phyloP scores from a whole-genome alignment of 805 yeast species.

The Yarrowia osloensis region DNA sequence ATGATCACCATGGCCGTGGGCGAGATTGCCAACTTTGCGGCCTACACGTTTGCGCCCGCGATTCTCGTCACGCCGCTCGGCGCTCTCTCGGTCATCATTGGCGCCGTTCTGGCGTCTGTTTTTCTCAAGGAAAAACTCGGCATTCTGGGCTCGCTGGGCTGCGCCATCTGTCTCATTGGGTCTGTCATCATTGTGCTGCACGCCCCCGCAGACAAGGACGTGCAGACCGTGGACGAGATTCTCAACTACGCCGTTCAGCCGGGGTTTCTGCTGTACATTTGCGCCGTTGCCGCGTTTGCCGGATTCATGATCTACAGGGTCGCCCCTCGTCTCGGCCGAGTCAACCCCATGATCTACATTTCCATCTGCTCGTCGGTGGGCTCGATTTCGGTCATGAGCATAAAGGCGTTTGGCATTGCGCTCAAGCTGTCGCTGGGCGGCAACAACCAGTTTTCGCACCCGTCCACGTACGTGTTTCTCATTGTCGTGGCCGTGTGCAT shows the following conservation, averaged over 20 bases:
- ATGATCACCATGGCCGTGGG: conserved; percentile 87
- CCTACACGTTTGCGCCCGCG: conserved; percentile 94
- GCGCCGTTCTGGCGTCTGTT: conserved; percentile 85
- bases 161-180: conserved; percentile 86
- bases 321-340: conserved; percentile 76
- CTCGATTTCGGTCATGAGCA: conserved; percentile 85
- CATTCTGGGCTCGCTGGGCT: conserved; percentile 84
- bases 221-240: conserved; percentile 85
- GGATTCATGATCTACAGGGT: conserved; percentile 78
- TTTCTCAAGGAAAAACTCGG: conserved; percentile 87
- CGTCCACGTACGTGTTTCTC: conserved; percentile 80
- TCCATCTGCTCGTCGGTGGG: conserved; percentile 90
- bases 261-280: conserved; percentile 63
- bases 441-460: conserved; percentile 82
- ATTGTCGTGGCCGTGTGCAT: conserved; percentile 78
- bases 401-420: conserved; percentile 92
- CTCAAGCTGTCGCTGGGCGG: conserved; percentile 81
- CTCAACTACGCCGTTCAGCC: conserved; percentile 77
- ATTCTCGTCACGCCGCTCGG: conserved; percentile 90
- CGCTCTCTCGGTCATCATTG: conserved; percentile 85
- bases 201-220: conserved; percentile 93
- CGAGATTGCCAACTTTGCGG: conserved; percentile 89
- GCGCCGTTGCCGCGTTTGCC: conserved; percentile 65
- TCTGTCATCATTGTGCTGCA: conserved; percentile 84
- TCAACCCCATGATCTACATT: conserved; percentile 84